Evolutionary conservation across 1,139 yeast genomes (phyloP), one percentile per base, ranked within the genome.

Genomic region (Blastobotrys aristatus): DNA sequence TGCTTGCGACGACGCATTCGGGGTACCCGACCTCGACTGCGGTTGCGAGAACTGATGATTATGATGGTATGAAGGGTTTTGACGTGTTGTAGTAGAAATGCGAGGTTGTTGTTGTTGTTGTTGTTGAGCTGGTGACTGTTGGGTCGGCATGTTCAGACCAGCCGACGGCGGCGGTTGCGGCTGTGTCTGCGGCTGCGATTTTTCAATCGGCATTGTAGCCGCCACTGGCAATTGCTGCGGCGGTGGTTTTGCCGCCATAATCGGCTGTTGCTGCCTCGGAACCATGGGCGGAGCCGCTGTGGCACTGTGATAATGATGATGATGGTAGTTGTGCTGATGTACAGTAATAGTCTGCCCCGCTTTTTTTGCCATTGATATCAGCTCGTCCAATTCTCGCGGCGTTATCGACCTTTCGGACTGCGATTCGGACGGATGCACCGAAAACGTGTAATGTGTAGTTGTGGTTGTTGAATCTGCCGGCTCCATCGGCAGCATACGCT

Each of bases 321-420:
- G 54, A 43, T 83, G 86, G 59, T 84, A 88, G 45, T 86, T 82
- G 65, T 88, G 96, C 62, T 88, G 96, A 65, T 87, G 95, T 16
- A 88, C 78, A 4, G 88, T 80, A 10, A 88, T 74, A 48, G 79
- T 75, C 49, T 85, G 72, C 27, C 79, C 75, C 55, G 78, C 71
- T 38, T 70, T 68, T 49, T 78, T 78, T 1, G 95, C 95, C 48
- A 81, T 74, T 31, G 77, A 75, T 8, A 66, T 51, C n/a, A 66
- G 49, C 18, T 55, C 52, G 29, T 62, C 59, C 5, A 66, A 52
- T 29, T 63, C 65, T 7, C 48, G 49, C 29, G 52, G 43, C 21
- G 44, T 47, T 17, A 42, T n/a, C 2, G 47, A 36, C 4, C 31
- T 34, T 35, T 43, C 47, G 24, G 46, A 31, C 21, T 39, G 22